Percentiles rank a stretch among this genome's conserved stretches.
Evolutionary conservation across 192 early-diverging fungal genomes (phyloP).

Genomic region (Backusella tuberculispora): DNA sequence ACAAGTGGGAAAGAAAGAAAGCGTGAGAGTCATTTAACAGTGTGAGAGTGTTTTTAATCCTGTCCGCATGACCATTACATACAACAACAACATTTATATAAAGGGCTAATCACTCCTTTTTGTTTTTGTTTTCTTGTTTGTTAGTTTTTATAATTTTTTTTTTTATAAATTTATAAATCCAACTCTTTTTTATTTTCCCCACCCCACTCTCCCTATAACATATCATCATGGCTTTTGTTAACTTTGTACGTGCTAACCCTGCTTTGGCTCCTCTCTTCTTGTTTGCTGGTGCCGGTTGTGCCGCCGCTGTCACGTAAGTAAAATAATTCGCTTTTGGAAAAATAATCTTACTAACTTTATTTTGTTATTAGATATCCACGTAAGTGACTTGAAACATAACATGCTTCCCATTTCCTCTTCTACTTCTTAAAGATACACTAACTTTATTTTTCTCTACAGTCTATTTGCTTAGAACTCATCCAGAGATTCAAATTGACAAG

Average conservation of each 20-base stretch:
- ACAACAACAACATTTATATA: background rate
- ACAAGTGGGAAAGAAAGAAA: background rate
- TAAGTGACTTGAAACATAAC: slow-evolving; percentile 20
- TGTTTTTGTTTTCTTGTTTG: background rate
- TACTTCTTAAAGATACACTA: background rate
- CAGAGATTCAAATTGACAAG: slow-evolving; percentile 25
- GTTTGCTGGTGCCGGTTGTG: slow-evolving; percentile 34
- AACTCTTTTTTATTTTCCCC: slow-evolving; percentile 8
- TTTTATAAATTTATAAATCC: background rate
- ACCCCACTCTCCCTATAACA: slow-evolving; percentile 8
- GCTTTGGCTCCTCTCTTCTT: slow-evolving; percentile 40
- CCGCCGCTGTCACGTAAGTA: slow-evolving; percentile 32
- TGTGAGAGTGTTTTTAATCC: slow-evolving; percentile 16
- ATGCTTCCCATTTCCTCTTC: background rate
- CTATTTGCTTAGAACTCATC: slow-evolving; percentile 23
- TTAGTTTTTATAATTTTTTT: background rate
- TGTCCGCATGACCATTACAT: slow-evolving; percentile 6
- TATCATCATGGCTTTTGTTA: slow-evolving; percentile 27
- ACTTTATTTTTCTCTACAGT: background rate
- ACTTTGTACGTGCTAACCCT: slow-evolving; percentile 32
- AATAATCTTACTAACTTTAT: background rate
- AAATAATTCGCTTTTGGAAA: background rate
- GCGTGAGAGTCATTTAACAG: slow-evolving; percentile 4
- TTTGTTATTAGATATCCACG: slow-evolving; percentile 22
- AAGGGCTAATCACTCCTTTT: background rate